Evolutionary conservation across 345 rosid species (phyloP).

Genomic region (Aethionema arabicum): DNA sequence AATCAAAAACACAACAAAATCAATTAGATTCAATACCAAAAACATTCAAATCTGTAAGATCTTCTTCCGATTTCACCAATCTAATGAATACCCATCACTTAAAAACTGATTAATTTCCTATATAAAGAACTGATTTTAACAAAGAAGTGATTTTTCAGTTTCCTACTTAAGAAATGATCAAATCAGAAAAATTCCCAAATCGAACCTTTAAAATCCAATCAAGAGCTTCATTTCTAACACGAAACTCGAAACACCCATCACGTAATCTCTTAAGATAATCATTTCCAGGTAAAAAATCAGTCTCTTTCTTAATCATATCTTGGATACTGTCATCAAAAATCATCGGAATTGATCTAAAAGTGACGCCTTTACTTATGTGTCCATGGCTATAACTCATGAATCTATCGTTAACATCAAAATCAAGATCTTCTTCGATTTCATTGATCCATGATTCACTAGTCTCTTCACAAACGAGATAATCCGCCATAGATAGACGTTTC

Average conservation of each 20-base stretch:
- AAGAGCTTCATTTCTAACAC: constrained; percentile 50
- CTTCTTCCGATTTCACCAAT: no score
- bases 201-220: constrained; percentile 61
- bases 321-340: constrained; percentile 37
- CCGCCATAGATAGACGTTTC: constrained; percentile 33
- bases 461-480: constrained; percentile 53
- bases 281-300: constrained; percentile 40
- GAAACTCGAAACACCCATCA: constrained; percentile 45
- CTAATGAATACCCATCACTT: no score
- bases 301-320: constrained; percentile 51
- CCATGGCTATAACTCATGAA: not conserved
- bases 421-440: not conserved
- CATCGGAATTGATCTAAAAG: constrained; percentile 30
- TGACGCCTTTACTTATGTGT: constrained; percentile 21
- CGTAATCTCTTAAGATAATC: constrained; percentile 55
- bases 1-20: not conserved
- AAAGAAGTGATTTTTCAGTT: no score
- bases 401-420: not conserved
- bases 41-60: constrained; percentile 1
- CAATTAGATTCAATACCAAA: not conserved
- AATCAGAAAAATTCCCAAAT: not conserved
- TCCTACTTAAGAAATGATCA: not conserved
- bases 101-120: no score
- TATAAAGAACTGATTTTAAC: no score
- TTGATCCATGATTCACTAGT: constrained; percentile 37